A percentile compares a stretch with the other conserved stretches of the same genome.
phyloP scores from a whole-genome alignment of 2,329 filamentous ascomycete genomes.

The Xylariaceae sp. region DNA sequence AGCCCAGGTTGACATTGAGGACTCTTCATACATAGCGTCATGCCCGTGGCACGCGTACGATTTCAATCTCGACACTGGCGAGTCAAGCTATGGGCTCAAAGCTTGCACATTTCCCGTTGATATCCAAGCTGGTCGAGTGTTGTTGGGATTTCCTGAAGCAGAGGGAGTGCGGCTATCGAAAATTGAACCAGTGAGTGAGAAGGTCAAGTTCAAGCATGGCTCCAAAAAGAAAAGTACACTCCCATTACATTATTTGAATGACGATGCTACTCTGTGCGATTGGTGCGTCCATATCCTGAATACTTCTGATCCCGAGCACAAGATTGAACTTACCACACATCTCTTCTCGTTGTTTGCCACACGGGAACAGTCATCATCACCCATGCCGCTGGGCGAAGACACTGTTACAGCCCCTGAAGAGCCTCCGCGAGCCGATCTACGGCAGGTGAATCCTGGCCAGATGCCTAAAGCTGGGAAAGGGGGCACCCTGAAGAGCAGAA shows the following conservation, averaged over 20 bases:
- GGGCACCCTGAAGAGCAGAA: constrained; percentile 40
- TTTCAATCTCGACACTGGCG: constrained; percentile 45
- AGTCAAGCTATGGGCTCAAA: constrained; percentile 44
- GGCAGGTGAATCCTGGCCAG: constrained; percentile 34
- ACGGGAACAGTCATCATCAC: constrained; percentile 34
- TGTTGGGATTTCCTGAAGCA: constrained; percentile 30
- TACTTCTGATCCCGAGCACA: constrained; percentile 42
- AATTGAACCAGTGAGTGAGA: constrained; percentile 42
- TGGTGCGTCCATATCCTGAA: constrained; percentile 44
- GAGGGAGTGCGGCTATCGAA: constrained; percentile 25
- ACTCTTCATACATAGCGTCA: constrained; percentile 43
- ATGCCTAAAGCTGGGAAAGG: constrained; percentile 39
- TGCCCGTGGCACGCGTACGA: constrained; percentile 48
- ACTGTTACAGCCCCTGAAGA: constrained; percentile 34
- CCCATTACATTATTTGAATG: constrained; percentile 31
- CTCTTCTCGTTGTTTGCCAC: constrained; percentile 39
- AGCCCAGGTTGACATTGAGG: constrained; percentile 43
- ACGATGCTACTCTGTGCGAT: constrained; percentile 42
- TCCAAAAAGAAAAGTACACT: constrained; percentile 18
- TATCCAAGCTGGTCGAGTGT: constrained; percentile 32
- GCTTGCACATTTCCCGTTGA: constrained; percentile 42
- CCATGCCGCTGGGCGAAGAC: constrained; percentile 40
- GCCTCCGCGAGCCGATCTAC: constrained; percentile 38
- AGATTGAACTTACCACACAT: constrained; percentile 42
- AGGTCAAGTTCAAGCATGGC: constrained; percentile 40